Conservation (phyloP, 2,329 filamentous ascomycete genomes). For the Pseudogymnoascus sp. region DNA sequence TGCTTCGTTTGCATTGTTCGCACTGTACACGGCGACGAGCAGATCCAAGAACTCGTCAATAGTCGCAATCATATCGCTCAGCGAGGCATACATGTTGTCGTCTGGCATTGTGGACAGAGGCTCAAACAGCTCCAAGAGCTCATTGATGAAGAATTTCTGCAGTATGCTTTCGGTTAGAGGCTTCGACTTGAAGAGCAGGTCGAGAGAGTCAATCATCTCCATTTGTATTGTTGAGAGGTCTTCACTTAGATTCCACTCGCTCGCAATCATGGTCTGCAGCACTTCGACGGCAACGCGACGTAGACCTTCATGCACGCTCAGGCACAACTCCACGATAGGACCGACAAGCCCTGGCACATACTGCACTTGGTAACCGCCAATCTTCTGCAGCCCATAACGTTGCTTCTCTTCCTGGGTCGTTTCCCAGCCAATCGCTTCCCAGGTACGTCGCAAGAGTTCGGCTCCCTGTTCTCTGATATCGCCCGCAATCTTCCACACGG, state of each 20-base stretch:
- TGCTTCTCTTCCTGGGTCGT: slow-evolving; percentile 71
- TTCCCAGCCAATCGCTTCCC: slow-evolving; percentile 97
- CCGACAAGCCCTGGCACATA: slow-evolving; percentile 90
- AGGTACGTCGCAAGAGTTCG: slow-evolving; percentile 74
- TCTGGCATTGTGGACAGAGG: slow-evolving; percentile 59
- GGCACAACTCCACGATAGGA: slow-evolving; percentile 85
- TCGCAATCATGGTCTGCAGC: slow-evolving; percentile 95
- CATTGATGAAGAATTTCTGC: slow-evolving; percentile 86
- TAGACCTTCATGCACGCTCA: slow-evolving; percentile 90
- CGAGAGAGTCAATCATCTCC: slow-evolving; percentile 92
- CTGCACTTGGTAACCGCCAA: slow-evolving; percentile 97
- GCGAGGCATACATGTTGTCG: slow-evolving; percentile 67
- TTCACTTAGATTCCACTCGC: slow-evolving; percentile 93
- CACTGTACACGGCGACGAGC: slow-evolving; percentile 80
- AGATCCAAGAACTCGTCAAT: slow-evolving; percentile 89
- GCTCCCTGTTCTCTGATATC: slow-evolving; percentile 91
- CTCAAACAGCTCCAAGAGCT: slow-evolving; percentile 75
- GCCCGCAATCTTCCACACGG: slow-evolving; percentile 98
- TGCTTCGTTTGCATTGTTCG: slow-evolving; percentile 65
- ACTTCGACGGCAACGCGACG: slow-evolving; percentile 87
- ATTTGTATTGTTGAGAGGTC: slow-evolving; percentile 88
- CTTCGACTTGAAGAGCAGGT: slow-evolving; percentile 83
- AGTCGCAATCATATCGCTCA: slow-evolving; percentile 74
- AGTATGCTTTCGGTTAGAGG: slow-evolving; percentile 80
- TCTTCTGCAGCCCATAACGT: slow-evolving; percentile 71